phyloP scores from a whole-genome alignment of 2,329 filamentous ascomycete genomes.

The Paracoccidioides brasiliensis region DNA sequence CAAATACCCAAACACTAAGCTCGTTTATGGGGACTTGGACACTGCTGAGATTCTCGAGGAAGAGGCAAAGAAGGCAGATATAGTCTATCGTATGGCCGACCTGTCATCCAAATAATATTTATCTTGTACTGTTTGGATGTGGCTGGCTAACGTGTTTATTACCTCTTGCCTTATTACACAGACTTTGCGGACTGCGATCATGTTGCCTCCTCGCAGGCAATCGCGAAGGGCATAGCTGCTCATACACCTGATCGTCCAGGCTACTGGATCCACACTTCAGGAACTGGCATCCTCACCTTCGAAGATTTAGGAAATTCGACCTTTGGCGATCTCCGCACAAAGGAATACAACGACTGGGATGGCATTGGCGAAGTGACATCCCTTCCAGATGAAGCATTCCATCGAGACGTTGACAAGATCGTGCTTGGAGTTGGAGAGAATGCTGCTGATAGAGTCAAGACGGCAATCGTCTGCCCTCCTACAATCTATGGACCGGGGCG shows the following conservation, averaged over 20 bases:
- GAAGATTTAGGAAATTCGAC: slow-evolving; percentile 29
- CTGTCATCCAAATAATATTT: neutral
- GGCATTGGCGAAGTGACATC: slow-evolving; percentile 29
- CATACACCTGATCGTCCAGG: slow-evolving; percentile 24
- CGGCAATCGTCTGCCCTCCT: slow-evolving; percentile 30
- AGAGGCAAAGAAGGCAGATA: slow-evolving; percentile 35
- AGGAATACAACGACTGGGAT: slow-evolving; percentile 36
- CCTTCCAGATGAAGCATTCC: slow-evolving; percentile 29
- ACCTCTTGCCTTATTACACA: slow-evolving; percentile 7
- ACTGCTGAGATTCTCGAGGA: slow-evolving; percentile 27
- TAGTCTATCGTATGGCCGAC: slow-evolving; percentile 31
- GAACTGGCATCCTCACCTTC: slow-evolving; percentile 30
- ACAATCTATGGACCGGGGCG: slow-evolving; percentile 30
- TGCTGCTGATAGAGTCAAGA: slow-evolving; percentile 20
- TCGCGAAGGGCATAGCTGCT: slow-evolving; percentile 27
- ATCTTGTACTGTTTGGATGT: neutral
- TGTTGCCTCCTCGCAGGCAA: slow-evolving; percentile 28
- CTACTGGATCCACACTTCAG: slow-evolving; percentile 34
- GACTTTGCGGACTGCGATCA: slow-evolving; percentile 34
- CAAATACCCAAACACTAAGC: slow-evolving; percentile 29
- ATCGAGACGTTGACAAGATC: slow-evolving; percentile 30
- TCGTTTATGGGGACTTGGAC: slow-evolving; percentile 34
- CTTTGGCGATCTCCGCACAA: slow-evolving; percentile 30
- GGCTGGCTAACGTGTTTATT: neutral
- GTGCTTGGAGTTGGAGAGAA: slow-evolving; percentile 20